Evolutionary conservation across 2,329 filamentous ascomycete genomes (phyloP).

Genomic region (Hypocrella siamensis): DNA sequence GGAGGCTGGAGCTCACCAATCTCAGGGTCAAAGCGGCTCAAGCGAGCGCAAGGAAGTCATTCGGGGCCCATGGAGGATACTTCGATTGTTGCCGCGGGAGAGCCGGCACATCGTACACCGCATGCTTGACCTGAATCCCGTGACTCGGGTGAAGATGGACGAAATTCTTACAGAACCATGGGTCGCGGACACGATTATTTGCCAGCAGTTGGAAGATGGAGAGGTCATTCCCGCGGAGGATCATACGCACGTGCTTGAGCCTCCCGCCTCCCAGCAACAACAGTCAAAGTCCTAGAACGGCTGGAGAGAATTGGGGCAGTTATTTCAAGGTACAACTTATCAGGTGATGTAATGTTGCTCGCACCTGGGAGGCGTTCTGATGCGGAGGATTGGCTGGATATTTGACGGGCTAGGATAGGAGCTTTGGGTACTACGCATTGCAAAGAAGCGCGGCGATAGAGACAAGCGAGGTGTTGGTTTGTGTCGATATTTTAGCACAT

Average conservation of each 20-base stretch:
- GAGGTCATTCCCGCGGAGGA: conserved; percentile 56
- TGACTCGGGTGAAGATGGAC: conserved; percentile 65
- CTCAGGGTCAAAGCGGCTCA: conserved; percentile 4
- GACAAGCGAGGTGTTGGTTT: too few relatives aligned
- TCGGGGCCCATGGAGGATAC: conserved; percentile 79
- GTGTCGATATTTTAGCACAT: too few relatives aligned
- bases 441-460: too few relatives aligned
- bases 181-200: conserved; percentile 75
- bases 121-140: conserved; percentile 84
- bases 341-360: too few relatives aligned
- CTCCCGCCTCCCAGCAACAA: conserved; percentile 32
- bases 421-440: too few relatives aligned
- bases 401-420: too few relatives aligned
- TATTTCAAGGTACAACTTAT: too few relatives aligned
- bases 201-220: conserved; percentile 58
- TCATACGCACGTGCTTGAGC: conserved; percentile 76
- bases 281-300: conserved; percentile 8
- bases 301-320: not conserved
- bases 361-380: too few relatives aligned
- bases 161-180: conserved; percentile 82
- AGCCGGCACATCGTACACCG: conserved; percentile 77
- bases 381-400: too few relatives aligned
- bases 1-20: conserved; percentile 4
- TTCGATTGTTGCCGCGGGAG: conserved; percentile 77
- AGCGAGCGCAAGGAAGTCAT: conserved; percentile 59